A percentile compares a stretch with the other conserved stretches of the same genome.
These are phyloP conservation scores for Apiospora phragmitis DNA, from an alignment of 2,329 filamentous ascomycete species.

Conservation along the genomic window DNA sequence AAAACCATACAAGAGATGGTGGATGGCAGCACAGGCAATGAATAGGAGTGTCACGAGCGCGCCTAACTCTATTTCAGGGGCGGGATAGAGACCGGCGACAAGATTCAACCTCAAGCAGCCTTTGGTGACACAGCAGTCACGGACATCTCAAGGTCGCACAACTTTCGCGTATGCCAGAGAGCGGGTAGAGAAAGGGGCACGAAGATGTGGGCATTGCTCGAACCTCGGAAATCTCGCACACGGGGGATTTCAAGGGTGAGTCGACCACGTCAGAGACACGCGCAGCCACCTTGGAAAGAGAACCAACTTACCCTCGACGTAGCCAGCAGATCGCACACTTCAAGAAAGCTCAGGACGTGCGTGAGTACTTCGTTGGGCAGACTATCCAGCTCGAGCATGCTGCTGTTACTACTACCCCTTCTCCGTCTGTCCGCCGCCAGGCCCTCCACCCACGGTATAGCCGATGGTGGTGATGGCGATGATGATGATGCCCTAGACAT, in stretches of 20 bases:
- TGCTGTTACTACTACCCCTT: neutral
- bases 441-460: conserved; percentile 12
- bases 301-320: conserved; percentile 54
- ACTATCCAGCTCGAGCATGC: conserved; percentile 33
- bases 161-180: neutral
- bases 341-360: conserved; percentile 56
- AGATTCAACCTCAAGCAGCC: neutral
- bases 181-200: neutral
- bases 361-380: conserved; percentile 59
- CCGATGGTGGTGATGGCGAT: neutral
- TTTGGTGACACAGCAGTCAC: neutral
- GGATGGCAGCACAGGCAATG: neutral
- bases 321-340: conserved; percentile 56
- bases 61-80: neutral
- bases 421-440: conserved; percentile 23
- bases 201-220: conserved; percentile 15
- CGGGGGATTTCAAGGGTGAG: neutral
- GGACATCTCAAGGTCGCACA: neutral
- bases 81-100: no score
- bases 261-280: conserved; percentile 3
- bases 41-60: neutral
- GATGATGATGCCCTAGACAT: neutral
- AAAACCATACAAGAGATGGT: neutral
- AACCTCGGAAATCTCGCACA: conserved; percentile 1
- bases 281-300: conserved; percentile 9